phyloP scores from a whole-genome alignment of 441 rosid species.

The Sinapis alba region DNA sequence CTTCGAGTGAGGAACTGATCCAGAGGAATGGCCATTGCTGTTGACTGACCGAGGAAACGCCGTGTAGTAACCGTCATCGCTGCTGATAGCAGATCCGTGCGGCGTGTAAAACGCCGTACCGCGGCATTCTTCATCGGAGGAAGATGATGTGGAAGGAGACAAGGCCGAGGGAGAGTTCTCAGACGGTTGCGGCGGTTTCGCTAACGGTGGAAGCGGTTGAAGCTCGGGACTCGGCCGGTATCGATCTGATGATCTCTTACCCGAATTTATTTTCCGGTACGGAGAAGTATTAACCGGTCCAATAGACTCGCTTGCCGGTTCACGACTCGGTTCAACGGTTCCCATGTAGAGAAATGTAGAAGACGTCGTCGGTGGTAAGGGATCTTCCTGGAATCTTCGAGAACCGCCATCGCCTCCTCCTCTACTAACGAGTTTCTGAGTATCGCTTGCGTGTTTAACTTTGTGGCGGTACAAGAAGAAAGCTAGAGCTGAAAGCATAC shows the following conservation, averaged over 20 bases:
- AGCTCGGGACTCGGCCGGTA: constrained; percentile 95
- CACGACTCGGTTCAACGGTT: constrained; percentile 71
- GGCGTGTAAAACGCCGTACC: constrained; percentile 76
- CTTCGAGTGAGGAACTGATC: constrained; percentile 71
- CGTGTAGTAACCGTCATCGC: constrained; percentile 68
- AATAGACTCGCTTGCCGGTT: constrained; percentile 45
- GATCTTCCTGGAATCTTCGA: constrained; percentile 56
- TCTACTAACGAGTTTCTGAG: constrained; percentile 64
- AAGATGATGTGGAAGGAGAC: constrained; percentile 41
- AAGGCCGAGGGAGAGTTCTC: constrained; percentile 47
- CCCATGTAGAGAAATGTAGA: constrained; percentile 87
- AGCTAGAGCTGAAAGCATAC: constrained; percentile 91
- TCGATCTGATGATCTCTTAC: constrained; percentile 82
- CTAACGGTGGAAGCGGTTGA: constrained; percentile 84
- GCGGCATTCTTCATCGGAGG: constrained; percentile 58
- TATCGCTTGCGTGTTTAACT: constrained; percentile 61
- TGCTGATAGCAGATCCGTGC: constrained; percentile 67
- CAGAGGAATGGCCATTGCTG: constrained; percentile 13
- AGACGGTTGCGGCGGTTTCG: constrained; percentile 54
- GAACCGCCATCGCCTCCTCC: constrained; percentile 42
- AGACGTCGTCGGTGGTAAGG: constrained; percentile 53
- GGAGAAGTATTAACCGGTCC: constrained; percentile 60
- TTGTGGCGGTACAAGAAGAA: constrained; percentile 85
- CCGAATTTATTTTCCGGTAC: constrained; percentile 65
- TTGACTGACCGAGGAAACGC: constrained; percentile 44